Evolutionary conservation across 2,329 filamentous ascomycete genomes (phyloP), one percentile per base, ranked within the genome.

Genomic region (Arthrobotrys iridis): DNA sequence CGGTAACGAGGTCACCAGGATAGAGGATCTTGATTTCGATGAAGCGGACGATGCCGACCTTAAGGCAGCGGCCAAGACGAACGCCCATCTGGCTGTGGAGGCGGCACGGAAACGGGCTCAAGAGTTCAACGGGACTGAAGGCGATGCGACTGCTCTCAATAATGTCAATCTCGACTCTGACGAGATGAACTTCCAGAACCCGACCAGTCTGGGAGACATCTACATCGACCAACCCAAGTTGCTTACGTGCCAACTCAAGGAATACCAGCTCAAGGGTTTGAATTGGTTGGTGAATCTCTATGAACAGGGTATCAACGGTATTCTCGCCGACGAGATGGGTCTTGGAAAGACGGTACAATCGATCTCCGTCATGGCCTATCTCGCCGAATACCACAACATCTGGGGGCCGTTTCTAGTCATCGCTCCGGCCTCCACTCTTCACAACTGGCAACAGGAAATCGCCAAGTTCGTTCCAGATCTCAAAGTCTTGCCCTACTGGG

Each of bases 361-460:
- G 20, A 99, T 99, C 77, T 98, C 95, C 0, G 94, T 99, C 81
- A 98, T 99, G 95, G 93, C 93, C 1, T 98, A 99, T 81, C 89
- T 99, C 30, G 95, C 95, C 1, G 94, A 99, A 84, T 91, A 93
- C 80, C 93, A 99, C 85, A 93, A 97, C 81, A 96, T 98, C 79
- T 98, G 94, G 95, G 95, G 95, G 5, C 95, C 95, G 0, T 98
- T 97, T 85, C 84, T 99, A 55, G 95, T 99, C 78, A 96, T 99
- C 77, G 95, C 95, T 0, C 95, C 95, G 0, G 93, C 95, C 0
- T 97, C 93, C 0, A 99, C 95, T 0, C 85, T 99, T 71, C 94
- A 99, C 88, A 99, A 99, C 81, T 99, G 95, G 95, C 93, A 99
- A 82, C 95, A 99, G 82, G 95, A 99, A 85, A 97, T 99, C 78